Percentiles rank a stretch among this genome's conserved stretches.
These are phyloP conservation scores for Alternaria dauci DNA, from an alignment of 2,329 filamentous ascomycete species.

Conservation along the genomic window DNA sequence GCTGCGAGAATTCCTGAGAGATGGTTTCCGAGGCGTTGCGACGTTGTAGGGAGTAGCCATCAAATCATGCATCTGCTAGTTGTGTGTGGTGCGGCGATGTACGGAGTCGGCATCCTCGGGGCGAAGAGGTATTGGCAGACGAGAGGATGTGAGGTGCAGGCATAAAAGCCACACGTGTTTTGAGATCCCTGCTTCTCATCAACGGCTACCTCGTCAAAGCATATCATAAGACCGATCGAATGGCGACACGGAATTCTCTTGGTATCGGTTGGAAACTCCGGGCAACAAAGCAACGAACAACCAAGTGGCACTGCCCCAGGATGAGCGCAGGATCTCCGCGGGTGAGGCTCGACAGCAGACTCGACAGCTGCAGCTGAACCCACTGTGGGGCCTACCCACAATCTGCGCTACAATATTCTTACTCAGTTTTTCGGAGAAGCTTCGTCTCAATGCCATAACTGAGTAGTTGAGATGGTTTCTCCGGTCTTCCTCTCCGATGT, in stretches of 20 bases:
- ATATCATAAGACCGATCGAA: neutral
- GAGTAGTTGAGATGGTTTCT: conserved; percentile 8
- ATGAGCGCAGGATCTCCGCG: conserved; percentile 11
- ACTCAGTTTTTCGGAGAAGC: conserved; percentile 5
- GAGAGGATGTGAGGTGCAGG: neutral
- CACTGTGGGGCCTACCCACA: conserved; percentile 8
- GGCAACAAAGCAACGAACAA: neutral
- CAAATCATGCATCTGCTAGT: conserved; percentile 61
- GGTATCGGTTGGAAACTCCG: neutral
- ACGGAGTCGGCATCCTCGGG: conserved; percentile 44
- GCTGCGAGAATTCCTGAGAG: conserved; percentile 56
- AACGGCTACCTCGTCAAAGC: neutral
- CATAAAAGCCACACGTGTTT: neutral
- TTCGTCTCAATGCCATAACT: neutral
- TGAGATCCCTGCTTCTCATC: neutral
- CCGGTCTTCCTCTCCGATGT: conserved; percentile 20
- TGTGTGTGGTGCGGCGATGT: conserved; percentile 51
- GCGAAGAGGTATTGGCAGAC: conserved; percentile 45
- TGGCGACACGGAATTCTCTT: neutral
- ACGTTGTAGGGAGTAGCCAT: conserved; percentile 58
- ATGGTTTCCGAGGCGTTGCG: conserved; percentile 55
- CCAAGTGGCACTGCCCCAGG: neutral
- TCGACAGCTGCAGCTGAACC: conserved; percentile 4
- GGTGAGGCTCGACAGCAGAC: conserved; percentile 8
- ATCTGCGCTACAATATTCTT: neutral